phyloP scores from a whole-genome alignment of 805 yeast species.

The Candida alai region DNA sequence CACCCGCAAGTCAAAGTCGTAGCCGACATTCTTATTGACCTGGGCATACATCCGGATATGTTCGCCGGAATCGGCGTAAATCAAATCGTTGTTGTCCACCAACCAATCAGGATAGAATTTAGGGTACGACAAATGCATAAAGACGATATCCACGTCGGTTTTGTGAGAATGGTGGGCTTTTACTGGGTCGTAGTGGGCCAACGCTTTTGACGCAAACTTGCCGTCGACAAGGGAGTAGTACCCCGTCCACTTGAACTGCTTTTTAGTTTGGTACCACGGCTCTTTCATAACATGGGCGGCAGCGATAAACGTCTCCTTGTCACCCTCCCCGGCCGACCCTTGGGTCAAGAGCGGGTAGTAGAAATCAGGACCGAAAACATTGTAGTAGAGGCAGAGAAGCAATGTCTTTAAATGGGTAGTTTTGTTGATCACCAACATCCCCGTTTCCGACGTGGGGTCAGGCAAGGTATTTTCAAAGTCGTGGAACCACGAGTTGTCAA shows the following conservation, averaged over 20 bases:
- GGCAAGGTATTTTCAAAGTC: conserved; percentile 63
- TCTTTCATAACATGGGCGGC: conserved; percentile 54
- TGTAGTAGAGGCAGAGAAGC: conserved; percentile 59
- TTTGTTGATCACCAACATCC: conserved; percentile 63
- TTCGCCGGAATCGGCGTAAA: conserved; percentile 26
- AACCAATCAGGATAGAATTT: conserved; percentile 35
- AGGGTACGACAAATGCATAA: conserved; percentile 63
- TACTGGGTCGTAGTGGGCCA: conserved; percentile 40
- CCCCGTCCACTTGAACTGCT: conserved; percentile 40
- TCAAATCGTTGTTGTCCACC: conserved; percentile 32
- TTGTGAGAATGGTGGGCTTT: conserved; percentile 14
- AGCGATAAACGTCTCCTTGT: conserved; percentile 70
- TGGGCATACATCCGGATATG: conserved; percentile 40
- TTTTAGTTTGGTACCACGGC: conserved; percentile 51
- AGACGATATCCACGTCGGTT: conserved; percentile 22
- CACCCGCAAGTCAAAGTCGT: conserved; percentile 40
- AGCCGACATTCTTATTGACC: conserved; percentile 34
- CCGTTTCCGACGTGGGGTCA: conserved; percentile 67
- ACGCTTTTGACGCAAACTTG: conserved; percentile 33
- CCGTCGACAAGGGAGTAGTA: conserved; percentile 21
- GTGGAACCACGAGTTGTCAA: conserved; percentile 44
- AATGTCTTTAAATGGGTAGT: conserved; percentile 55
- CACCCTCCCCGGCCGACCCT: conserved; percentile 77
- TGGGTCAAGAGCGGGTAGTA: conserved; percentile 68
- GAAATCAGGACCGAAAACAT: conserved; percentile 59